Percentiles rank a stretch among this genome's conserved stretches.
phyloP scores from a whole-genome alignment of 768 basidiomycete species.

The Coprinopsis sp. region DNA sequence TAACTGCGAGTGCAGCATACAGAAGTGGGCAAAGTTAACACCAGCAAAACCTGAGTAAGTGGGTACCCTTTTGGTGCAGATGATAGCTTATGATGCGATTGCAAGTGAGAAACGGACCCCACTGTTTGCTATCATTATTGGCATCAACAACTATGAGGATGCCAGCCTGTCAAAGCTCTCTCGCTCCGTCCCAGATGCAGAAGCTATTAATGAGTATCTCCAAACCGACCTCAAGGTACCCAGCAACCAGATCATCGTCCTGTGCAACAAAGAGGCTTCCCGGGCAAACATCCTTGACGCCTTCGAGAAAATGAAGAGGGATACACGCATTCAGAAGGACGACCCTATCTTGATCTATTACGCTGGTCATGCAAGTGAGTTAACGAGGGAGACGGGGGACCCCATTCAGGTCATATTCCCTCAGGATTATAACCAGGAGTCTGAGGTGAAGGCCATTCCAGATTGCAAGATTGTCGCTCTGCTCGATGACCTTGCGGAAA shows the following conservation, averaged over 20 bases:
- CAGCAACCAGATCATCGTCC: slow-evolving; percentile 27
- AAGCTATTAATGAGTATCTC: slow-evolving; percentile 32
- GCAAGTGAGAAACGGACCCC: no score
- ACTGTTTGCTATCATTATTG: slow-evolving; percentile 39
- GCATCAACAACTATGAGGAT: slow-evolving; percentile 35
- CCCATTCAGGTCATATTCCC: not conserved
- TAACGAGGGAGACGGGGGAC: not conserved
- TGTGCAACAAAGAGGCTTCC: slow-evolving; percentile 34
- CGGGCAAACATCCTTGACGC: slow-evolving; percentile 29
- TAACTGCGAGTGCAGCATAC: no score
- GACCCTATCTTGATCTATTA: slow-evolving; percentile 39
- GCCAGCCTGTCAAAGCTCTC: slow-evolving; percentile 21
- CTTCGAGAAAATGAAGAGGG: slow-evolving; percentile 22
- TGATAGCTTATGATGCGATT: no score
- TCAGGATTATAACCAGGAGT: slow-evolving; percentile 1
- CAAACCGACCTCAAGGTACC: slow-evolving; percentile 25
- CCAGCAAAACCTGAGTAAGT: no score
- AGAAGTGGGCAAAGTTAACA: no score
- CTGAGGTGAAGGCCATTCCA: slow-evolving; percentile 30
- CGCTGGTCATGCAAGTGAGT: slow-evolving; percentile 35
- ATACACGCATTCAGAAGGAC: slow-evolving; percentile 17
- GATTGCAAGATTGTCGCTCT: slow-evolving; percentile 37
- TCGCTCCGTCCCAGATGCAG: slow-evolving; percentile 37
- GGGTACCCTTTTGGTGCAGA: no score
- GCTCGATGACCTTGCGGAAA: slow-evolving; percentile 31